Evolutionary conservation across 345 rosid genomes (phyloP).

Genomic region (Bruguiera parviflora): DNA sequence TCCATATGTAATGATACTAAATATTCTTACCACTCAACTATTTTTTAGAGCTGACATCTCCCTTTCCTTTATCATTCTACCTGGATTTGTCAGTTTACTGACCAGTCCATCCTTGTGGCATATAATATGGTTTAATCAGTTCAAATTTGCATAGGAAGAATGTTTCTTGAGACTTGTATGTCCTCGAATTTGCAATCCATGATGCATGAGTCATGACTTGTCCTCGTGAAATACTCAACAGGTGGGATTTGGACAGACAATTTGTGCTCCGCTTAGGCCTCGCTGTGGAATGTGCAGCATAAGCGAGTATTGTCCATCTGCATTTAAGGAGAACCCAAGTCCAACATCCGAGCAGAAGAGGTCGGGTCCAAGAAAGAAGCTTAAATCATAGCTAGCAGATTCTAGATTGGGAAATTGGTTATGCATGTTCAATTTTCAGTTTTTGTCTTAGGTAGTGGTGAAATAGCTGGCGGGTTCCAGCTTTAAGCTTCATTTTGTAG

Average conservation of each 20-base stretch:
- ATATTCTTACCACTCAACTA: no score
- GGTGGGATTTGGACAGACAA: slow-evolving; percentile 95
- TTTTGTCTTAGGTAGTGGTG: neutral
- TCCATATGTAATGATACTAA: no score
- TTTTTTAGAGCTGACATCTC: no score
- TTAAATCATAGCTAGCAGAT: neutral
- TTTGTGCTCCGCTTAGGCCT: slow-evolving; percentile 82
- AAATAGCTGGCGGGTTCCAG: neutral
- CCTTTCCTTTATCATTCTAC: no score
- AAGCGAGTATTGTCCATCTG: slow-evolving; percentile 71
- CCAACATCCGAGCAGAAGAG: slow-evolving; percentile 49
- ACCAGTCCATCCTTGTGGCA: no score
- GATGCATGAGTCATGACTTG: no score
- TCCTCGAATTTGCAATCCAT: no score
- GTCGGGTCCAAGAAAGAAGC: slow-evolving; percentile 33
- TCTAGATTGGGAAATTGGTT: neutral
- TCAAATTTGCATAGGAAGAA: no score
- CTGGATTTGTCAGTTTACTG: no score
- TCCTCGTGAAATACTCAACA: slow-evolving; percentile 13
- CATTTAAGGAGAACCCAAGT: slow-evolving; percentile 64
- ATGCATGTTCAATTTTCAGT: neutral
- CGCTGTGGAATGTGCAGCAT: slow-evolving; percentile 62
- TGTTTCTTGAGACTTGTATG: no score
- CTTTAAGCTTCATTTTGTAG: neutral
- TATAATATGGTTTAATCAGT: no score